Evolutionary conservation across 345 rosid species (phyloP).

Genomic region (Citrus medica): DNA sequence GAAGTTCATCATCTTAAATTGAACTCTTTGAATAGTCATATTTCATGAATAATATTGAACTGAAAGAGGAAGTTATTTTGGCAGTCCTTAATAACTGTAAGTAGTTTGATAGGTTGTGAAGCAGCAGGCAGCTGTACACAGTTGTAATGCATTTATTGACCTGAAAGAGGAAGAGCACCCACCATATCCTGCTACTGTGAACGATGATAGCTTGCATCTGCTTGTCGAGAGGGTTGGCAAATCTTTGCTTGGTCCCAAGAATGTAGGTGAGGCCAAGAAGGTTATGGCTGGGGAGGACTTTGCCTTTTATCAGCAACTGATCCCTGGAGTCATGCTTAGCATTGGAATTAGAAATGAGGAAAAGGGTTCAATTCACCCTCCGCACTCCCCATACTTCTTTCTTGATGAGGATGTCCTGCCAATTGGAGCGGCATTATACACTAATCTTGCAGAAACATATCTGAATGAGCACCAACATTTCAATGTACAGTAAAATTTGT

Average conservation of each 20-base stretch:
- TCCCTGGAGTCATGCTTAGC: slow-evolving; percentile 67
- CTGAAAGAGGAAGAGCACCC: slow-evolving; percentile 44
- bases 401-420: slow-evolving; percentile 81
- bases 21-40: background rate
- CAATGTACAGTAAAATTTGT: slow-evolving; percentile 7
- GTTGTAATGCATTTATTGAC: slow-evolving; percentile 56
- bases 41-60: too few species aligned
- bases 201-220: slow-evolving; percentile 51
- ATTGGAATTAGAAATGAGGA: slow-evolving; percentile 70
- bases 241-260: slow-evolving; percentile 59
- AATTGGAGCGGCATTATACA: slow-evolving; percentile 64
- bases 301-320: slow-evolving; percentile 66
- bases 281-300: slow-evolving; percentile 88
- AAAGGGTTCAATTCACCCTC: slow-evolving; percentile 59
- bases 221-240: slow-evolving; percentile 48
- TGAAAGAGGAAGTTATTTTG: background rate
- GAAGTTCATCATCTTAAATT: background rate
- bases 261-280: slow-evolving; percentile 36
- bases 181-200: slow-evolving; percentile 59
- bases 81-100: background rate
- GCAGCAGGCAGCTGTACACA: slow-evolving; percentile 62
- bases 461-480: slow-evolving; percentile 43
- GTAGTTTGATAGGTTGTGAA: slow-evolving; percentile 51
- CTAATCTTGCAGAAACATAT: slow-evolving; percentile 68
- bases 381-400: slow-evolving; percentile 73